Evolutionary conservation across 164 flowering plant species (phyloP), one percentile per base, ranked within the genome.

Genomic region (Chimonanthus praecox): DNA sequence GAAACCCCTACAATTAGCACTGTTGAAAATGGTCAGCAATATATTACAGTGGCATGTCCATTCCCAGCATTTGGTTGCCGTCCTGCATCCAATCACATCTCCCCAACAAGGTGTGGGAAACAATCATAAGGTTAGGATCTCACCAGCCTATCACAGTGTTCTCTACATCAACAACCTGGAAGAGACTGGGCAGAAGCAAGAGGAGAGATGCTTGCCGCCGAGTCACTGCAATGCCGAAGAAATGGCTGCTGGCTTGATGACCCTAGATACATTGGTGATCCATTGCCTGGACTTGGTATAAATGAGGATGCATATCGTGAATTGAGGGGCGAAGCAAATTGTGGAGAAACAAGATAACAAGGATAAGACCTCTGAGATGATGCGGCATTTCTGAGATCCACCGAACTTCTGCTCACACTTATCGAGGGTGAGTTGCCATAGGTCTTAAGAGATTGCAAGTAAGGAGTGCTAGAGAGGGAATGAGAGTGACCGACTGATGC

Each of bases 161-260:
- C 43, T 65, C 15, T 44, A 61, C 62, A 58, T 89, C 84, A 88
- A 71, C 97, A 89, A 15, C 85, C 97, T 5, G 99, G 97, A 73
- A 94, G 92, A 47, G 97, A 94, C 2, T 90, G 91, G 64, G 98
- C 90, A 64, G 98, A 96, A 66, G 89, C 84, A 79, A 82, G 87
- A 33, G 99, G 94, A 58, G 98, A 90, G 61, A 90, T 82, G 76
- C 90, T 93, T 64, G 89, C 77, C 47, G 96, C 89, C 16, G 98
- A 92, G 71, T 85, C 98, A 64, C 93, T 89, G 62, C 77, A 85
- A 74, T 80, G 92, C 75, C 88, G 76, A 50, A 88, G 81, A 76
- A 81, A 81, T n/a, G 76, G 83, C 70, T 82, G 92, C 72, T 74
- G 87, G 72, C 87, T 84, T 3, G 97, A 87, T 33, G 98, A 92